Conservation (phyloP, 495 filamentous ascomycete genomes). For the Beverwykella pulmonaria region DNA sequence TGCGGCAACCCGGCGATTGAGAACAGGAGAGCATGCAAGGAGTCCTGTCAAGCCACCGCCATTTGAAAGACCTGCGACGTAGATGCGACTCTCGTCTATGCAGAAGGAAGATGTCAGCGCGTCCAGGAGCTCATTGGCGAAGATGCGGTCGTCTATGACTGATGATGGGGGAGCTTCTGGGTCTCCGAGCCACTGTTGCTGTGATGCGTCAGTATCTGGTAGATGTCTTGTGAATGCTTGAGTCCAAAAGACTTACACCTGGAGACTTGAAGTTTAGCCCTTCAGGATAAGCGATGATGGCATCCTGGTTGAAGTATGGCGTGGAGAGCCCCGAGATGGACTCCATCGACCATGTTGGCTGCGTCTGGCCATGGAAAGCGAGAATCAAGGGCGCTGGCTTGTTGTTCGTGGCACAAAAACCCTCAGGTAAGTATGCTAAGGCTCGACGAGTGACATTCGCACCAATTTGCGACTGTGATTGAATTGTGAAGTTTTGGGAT, state of each 20-base stretch:
- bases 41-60: constrained; percentile 17
- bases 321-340: constrained; percentile 2
- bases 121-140: constrained; percentile 9
- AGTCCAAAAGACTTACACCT: neutral
- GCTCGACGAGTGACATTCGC: neutral
- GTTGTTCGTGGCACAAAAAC: neutral
- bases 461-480: constrained; percentile 1
- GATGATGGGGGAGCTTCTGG: constrained; percentile 5
- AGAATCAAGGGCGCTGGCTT: constrained; percentile 3
- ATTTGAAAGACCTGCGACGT: constrained; percentile 18
- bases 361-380: constrained; percentile 7
- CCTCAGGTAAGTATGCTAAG: neutral
- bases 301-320: constrained; percentile 6
- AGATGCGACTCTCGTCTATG: constrained; percentile 13
- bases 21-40: constrained; percentile 9
- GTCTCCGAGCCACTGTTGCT: constrained; percentile 19
- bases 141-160: constrained; percentile 12
- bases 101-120: constrained; percentile 2
- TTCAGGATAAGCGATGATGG: constrained; percentile 13
- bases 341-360: constrained; percentile 7
- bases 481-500: neutral
- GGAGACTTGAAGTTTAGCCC: neutral
- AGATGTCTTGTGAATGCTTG: no score
- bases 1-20: constrained; percentile 7
- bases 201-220: neutral